Base-by-base conservation (phyloP, 2,329 filamentous ascomycete genomes). In the Apiospora marii region DNA sequence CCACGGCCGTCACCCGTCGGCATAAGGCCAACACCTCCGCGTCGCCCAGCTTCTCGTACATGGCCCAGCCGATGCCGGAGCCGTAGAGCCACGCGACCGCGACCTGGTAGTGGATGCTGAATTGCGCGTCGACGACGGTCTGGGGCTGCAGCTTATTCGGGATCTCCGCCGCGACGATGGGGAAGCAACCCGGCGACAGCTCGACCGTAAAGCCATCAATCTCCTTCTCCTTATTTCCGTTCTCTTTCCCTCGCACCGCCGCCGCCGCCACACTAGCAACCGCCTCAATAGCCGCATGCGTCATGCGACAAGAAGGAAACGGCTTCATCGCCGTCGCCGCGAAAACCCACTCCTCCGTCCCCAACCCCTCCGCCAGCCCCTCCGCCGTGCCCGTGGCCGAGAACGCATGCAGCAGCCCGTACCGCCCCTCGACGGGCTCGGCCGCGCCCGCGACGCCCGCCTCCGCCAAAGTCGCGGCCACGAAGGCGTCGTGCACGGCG, bases 51-150 rank as follows among this genome's bases (percentile, higher is more conserved):
- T 74, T 75, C 44, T 78, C 77, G 68, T 79, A 79, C 73, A 75
- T 75, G 1, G 53, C 73, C 77, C 76, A 79, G 3, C 76, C 78
- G 19, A 76, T 72, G 13, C 75, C 76, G 61, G 72, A 70, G 1
- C 78, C 78, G 41, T 75, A 74, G 6, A 79, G 69, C 75, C 75
- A 80, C 14, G 77, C 74, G 22, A 78, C 72, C 13, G 79, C 78
- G n/a, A 78, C 73, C 69, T 79, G 77, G 61, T 77, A 80, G 58
- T 80, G 78, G 70, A 78, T 79, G 72, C 77, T 79, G 72, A 80
- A 79, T 67, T 80, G 79, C 16, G 74, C 79, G 58, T 80, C 78
- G 30, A 79, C 78, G 16, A 78, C 68, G 41, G 75, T 79, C 72
- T 75, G 74, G 1, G 78, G 78, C 16, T 77, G 76, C 4, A 75